A percentile compares a stretch with the other conserved stretches of the same genome.
Evolutionary conservation across 2,329 filamentous ascomycete species (phyloP).

Genomic region (Pezizomycotina sp.): DNA sequence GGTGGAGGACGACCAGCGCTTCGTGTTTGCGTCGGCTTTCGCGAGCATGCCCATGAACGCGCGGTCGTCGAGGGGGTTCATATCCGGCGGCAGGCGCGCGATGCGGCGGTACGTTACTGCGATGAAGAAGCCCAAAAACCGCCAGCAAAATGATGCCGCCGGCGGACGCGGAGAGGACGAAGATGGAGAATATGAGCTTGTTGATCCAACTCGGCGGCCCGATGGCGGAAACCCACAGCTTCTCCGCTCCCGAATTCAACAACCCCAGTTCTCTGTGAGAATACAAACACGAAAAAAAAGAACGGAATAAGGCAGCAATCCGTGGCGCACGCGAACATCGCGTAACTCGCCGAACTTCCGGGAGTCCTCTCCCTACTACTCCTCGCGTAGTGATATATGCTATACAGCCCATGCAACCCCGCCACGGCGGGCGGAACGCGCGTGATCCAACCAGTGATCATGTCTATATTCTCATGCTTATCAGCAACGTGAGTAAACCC

Average conservation of each 20-base stretch:
- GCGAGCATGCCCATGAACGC: slow-evolving; percentile 10
- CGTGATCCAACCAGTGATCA: slow-evolving; percentile 55
- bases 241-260: too few relatives aligned
- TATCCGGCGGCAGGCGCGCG: slow-evolving; percentile 65
- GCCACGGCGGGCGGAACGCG: slow-evolving; percentile 64
- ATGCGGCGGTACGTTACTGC: slow-evolving; percentile 69
- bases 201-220: slow-evolving; percentile 33
- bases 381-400: slow-evolving; percentile 60
- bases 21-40: slow-evolving; percentile 11
- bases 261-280: too few relatives aligned
- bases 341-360: slow-evolving; percentile 71
- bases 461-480: slow-evolving; percentile 57
- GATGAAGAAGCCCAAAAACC: slow-evolving; percentile 57
- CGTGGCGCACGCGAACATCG: slow-evolving; percentile 60
- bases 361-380: slow-evolving; percentile 55
- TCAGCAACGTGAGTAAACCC: slow-evolving; percentile 57
- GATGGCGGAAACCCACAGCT: slow-evolving; percentile 33
- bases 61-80: slow-evolving; percentile 73
- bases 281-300: slow-evolving; percentile 42
- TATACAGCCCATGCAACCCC: slow-evolving; percentile 56
- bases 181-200: slow-evolving; percentile 38
- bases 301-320: slow-evolving; percentile 52
- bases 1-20: slow-evolving; percentile 13
- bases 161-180: slow-evolving; percentile 30
- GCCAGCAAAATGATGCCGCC: slow-evolving; percentile 53